Base-by-base conservation (phyloP, 768 basidiomycete genomes). In the Calocera cornea region DNA sequence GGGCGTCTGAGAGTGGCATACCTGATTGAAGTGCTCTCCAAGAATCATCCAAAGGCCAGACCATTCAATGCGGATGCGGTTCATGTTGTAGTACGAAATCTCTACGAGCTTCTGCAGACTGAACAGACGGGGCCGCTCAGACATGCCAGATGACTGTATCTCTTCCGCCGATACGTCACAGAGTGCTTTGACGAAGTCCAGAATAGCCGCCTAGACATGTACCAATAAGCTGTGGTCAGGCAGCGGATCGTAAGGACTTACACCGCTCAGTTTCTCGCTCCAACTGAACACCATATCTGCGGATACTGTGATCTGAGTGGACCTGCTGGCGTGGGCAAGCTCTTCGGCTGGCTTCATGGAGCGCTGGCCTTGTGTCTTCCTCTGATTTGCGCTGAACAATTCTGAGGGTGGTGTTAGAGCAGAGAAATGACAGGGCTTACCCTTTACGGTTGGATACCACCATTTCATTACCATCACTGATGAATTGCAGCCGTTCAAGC, bases 31-130 rank as follows among this genome's bases (percentile, higher is more conserved):
- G 77, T 99, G 97, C 76, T 97, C 94, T 64, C 97, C 97, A 11
- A 99, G 79, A 64, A 98, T 98, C 72, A 91, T 89, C 97, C 97
- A 99, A 69, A 99, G 81, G 76, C 92, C 90, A 0, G 92, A 92
- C 97, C 97, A 99, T 76, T 99, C 97, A 63, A 99, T 79, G 77
- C 97, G 91, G 74, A 99, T 98, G 63, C 97, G 88, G 70, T 82
- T 88, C 97, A 99, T 99, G 78, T 99, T 99, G 79, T 99, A 99
- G 77, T 99, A 99, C 10, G 95, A 97, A 66, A 99, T 98, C 75
- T 99, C 97, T 41, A 98, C 95, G 38, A 99, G 81, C 78, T 98
- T 99, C 77, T 97, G 95, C 67, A 99, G 78, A 76, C 95, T 95
- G 82, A 98, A 99, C 67, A 97, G 80, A 29, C 97, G 86, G 0